Evolutionary conservation across 805 yeast species (phyloP).

Genomic region (Cephaloascus albidus): DNA sequence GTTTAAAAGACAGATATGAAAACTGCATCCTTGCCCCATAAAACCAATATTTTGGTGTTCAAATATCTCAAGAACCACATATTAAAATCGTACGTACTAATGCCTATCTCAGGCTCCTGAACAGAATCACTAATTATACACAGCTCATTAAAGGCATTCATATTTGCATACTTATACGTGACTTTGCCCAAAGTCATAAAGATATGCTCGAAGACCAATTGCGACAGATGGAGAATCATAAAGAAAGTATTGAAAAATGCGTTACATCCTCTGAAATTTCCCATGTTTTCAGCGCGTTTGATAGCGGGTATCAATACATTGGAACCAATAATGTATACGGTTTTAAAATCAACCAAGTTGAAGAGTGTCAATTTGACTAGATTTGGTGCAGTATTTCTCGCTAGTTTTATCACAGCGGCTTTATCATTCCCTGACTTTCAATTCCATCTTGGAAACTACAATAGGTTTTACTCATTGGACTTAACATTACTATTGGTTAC

Average conservation of each 20-base stretch:
- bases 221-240: conserved; percentile 8
- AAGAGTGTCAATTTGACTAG: conserved; percentile 1
- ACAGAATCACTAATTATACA: neutral
- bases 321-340: conserved; percentile 13
- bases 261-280: conserved; percentile 20
- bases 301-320: conserved; percentile 20
- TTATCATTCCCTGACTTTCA: conserved; percentile 22
- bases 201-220: conserved; percentile 6
- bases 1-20: too few relatives aligned
- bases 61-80: neutral
- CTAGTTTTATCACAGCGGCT: conserved; percentile 18
- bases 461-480: conserved; percentile 23
- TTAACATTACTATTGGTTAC: conserved; percentile 24
- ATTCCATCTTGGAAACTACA: conserved; percentile 15
- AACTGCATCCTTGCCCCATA: too few relatives aligned
- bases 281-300: conserved; percentile 21
- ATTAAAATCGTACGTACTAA: neutral
- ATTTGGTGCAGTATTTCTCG: conserved; percentile 15
- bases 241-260: conserved; percentile 13
- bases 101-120: too few relatives aligned
- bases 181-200: conserved; percentile 19
- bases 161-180: conserved; percentile 23
- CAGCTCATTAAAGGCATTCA: conserved; percentile 18
- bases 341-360: conserved; percentile 2
- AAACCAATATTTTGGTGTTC: neutral